phyloP scores from a whole-genome alignment of 306 rosid species.

The Astragalus membranaceus region DNA sequence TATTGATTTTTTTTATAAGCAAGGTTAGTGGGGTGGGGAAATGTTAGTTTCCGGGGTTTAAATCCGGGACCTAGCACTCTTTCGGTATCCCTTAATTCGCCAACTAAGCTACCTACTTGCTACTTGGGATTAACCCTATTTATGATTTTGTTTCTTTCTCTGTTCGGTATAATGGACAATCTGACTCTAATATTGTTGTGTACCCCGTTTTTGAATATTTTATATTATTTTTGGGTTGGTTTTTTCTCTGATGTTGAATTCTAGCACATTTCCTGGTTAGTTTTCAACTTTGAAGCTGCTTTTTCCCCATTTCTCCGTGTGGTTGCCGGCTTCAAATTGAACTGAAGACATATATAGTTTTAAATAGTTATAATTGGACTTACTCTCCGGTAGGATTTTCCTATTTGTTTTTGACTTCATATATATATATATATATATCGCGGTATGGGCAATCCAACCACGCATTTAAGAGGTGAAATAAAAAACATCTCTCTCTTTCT shows the following conservation, averaged over 20 bases:
- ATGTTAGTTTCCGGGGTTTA: too few species aligned
- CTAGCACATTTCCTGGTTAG: slow-evolving; percentile 25
- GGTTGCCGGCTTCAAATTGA: slow-evolving; percentile 43
- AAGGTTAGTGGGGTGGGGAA: too few species aligned
- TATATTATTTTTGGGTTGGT: not conserved
- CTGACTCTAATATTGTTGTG: slow-evolving; percentile 18
- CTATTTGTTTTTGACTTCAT: not conserved
- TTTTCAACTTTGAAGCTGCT: slow-evolving; percentile 46
- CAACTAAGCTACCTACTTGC: too few species aligned
- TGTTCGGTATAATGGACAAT: slow-evolving; percentile 18
- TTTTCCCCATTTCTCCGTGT: slow-evolving; percentile 44
- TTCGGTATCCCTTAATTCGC: too few species aligned
- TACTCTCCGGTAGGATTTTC: not conserved
- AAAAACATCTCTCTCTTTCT: slow-evolving; percentile 20
- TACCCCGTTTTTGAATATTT: not conserved
- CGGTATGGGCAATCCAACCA: slow-evolving; percentile 37
- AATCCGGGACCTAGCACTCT: too few species aligned
- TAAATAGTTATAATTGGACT: slow-evolving; percentile 21
- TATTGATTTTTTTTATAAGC: slow-evolving; percentile 13
- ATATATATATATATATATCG: not conserved
- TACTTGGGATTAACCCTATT: too few species aligned
- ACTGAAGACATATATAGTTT: slow-evolving; percentile 12
- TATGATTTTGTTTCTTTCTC: slow-evolving; percentile 15
- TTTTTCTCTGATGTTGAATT: slow-evolving; percentile 26
- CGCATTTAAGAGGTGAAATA: slow-evolving; percentile 36